phyloP scores from a whole-genome alignment of 768 basidiomycete genomes.

The Leccinum fibrillosum region DNA sequence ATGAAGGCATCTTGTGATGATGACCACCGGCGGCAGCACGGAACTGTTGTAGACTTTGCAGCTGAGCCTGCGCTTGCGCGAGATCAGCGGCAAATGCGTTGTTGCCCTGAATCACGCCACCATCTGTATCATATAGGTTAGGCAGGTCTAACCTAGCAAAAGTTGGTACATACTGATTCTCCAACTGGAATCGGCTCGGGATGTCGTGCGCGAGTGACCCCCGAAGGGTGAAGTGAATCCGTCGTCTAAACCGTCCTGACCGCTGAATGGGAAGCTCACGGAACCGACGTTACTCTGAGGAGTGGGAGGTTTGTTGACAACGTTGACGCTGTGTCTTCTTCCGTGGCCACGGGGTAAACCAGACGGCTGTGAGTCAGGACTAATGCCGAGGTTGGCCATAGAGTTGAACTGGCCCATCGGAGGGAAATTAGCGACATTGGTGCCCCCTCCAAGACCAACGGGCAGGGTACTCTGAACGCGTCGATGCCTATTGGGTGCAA shows the following conservation, averaged over 20 bases:
- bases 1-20: conserved; percentile 95
- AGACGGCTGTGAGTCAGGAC: conserved; percentile 61
- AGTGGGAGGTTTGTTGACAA: conserved; percentile 66
- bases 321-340: conserved; percentile 87
- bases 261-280: conserved; percentile 47
- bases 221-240: conserved; percentile 67
- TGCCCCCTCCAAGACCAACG: conserved; percentile 46
- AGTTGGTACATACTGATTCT: conserved; percentile 67
- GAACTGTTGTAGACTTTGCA: conserved; percentile 95
- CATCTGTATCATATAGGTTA: conserved; percentile 45
- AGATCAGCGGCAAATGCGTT: conserved; percentile 76
- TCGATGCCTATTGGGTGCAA: conserved; percentile 71
- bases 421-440: conserved; percentile 32
- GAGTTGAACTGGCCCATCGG: conserved; percentile 67
- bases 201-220: conserved; percentile 71
- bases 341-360: conserved; percentile 82
- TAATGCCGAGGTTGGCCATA: conserved; percentile 48
- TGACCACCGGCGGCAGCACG: conserved; percentile 92
- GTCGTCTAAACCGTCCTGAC: conserved; percentile 75
- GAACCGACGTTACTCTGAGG: conserved; percentile 47
- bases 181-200: conserved; percentile 82
- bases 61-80: conserved; percentile 94
- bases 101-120: conserved; percentile 65
- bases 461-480: conserved; percentile 87
- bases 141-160: background rate